Evolutionary conservation across 805 yeast species (phyloP), one percentile per base, ranked within the genome.

Genomic region (Ogataea minuta): DNA sequence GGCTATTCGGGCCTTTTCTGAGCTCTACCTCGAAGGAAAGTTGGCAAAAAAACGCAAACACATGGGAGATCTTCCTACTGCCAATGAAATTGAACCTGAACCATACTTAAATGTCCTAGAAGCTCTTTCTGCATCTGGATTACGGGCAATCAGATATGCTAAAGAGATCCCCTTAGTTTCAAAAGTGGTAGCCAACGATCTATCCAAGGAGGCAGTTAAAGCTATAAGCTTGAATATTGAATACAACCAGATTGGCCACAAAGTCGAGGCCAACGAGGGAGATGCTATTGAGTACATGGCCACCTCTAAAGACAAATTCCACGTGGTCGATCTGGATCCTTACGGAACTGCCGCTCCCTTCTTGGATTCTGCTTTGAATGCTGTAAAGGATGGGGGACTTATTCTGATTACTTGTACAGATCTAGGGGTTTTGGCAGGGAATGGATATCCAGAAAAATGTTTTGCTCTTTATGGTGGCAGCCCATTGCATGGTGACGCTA

Each of bases 291-390:
- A 76, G 28, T 78, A 74, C 55, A 87, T 93, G 95, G 69, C 81
- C 36, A 56, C 64, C 43, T 59, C 64, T 46, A 63, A 64, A 53
- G 71, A 66, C 17, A 68, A 69, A 36, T 89, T 83, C 64, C 95
- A 93, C 57, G 85, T 87, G 3, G 78, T 93, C 42, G 99, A 93
- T 63, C 71, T 93, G 36, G 99, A 93, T 62, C 99, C 99, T 0
- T 93, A 93, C 58, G 99, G 99, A 21, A 84, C 97, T 0, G 99
- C 96, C 0, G 78, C 96, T 0, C 99, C 99, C 6, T 93, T 93
- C 59, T 72, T 93, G 20, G 99, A 93, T 60, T 79, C 93, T 23
- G 97, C 98, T 0, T 69, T 93, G 23, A 95, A 88, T 54, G 68
- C 82, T 23, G 75, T 90, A n/a, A 76, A 74, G 34, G 89, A 90